Base-by-base conservation (phyloP, 2,329 filamentous ascomycete genomes). In the Pseudogymnoascus sp. region DNA sequence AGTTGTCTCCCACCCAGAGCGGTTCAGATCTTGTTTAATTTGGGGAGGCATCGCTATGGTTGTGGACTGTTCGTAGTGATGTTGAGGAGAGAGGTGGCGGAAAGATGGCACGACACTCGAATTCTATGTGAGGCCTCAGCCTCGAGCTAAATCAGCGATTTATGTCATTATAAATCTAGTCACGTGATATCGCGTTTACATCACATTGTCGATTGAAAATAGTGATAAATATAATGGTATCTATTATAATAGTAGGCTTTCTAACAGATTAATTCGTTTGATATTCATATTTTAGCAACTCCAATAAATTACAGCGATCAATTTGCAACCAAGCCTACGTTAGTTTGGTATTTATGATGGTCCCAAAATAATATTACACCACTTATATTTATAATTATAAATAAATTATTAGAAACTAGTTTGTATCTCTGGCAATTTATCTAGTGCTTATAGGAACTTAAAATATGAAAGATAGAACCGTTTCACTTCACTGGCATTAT, bases 21-120 rank as follows among this genome's bases (percentile, higher is more conserved):
- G 86, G 78, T 97, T 97, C 56, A 97, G 83, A 74, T 97, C 93
- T 75, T 96, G 90, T 77, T 97, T 97, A 75, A 97, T 97, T 76
- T 96, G 92, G 11, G 92, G 89, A 63, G 90, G 89, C 87, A 96
- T 93, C 34, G 25, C 34, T 34, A n/a, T 34, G 49, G 18, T 53
- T 56, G 49, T 56, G 49, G 31, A 8, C 34, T 34, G 49, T 34
- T 4, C 8, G 25, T 56, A 21, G 49, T 34, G 49, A 18, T 56
- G 25, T 56, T 34, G 16, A 34, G 38, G 38, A 21, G 42, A 18
- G 28, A 34, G 16, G 49, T 56, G 49, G 49, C 49, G 28, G 28
- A 31, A 31, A 31, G 28, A 43, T 43, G 40, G 49, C 49, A 56
- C 46, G 34, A 34, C 28, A 18, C 49, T 56, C 28, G 5, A 56